Evolutionary conservation across 2,329 filamentous ascomycete species (phyloP), one percentile per base, ranked within the genome.

Genomic region (Ophiocordyceps sinensis): DNA sequence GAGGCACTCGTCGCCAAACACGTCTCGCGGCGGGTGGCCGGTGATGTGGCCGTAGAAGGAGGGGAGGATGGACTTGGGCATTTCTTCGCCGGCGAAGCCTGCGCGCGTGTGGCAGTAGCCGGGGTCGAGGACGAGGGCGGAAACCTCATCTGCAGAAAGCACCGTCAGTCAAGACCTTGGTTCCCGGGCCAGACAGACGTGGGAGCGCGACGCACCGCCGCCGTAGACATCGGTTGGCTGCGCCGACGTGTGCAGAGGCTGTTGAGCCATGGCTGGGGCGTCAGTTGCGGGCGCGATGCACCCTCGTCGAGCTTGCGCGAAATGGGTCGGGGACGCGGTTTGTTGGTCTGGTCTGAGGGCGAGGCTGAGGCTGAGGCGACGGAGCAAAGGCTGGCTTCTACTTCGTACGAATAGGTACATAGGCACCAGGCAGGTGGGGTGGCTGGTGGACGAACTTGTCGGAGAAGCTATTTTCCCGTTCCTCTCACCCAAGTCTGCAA

Each of bases 51-150:
- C 88, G 65, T 98, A 98, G 66, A 83, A 86, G 36, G 87, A 91
- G 26, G 89, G 88, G 44, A 94, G 74, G 43, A 96, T 79, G 28
- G 85, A 87, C 68, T 96, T 96, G 51, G 91, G 91, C 1, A 87
- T 82, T 65, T 98, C 91, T 74, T 98, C 93, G 57, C 93, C 91
- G 12, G 93, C 93, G 57, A 96, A 98, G 44, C 91, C 91, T 45
- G 88, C 91, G 63, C 93, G 87, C 34, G 85, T 88, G 51, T 79
- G 82, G 56, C 84, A 85, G 66, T 87, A 95, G 46, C 93, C 91
- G 3, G 91, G 85, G 58, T 98, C 91, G 57, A 98, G 85, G 31
- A 98, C 85, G 51, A 98, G 83, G 40, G 93, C 93, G 30, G 88
- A 93, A 49, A 98, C 88, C 68, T 98, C 91, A 70, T 98, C 91